Evolutionary conservation across 139 green algal genomes (phyloP).

Genomic region (Auxenochlorella pyrenoidosa): DNA sequence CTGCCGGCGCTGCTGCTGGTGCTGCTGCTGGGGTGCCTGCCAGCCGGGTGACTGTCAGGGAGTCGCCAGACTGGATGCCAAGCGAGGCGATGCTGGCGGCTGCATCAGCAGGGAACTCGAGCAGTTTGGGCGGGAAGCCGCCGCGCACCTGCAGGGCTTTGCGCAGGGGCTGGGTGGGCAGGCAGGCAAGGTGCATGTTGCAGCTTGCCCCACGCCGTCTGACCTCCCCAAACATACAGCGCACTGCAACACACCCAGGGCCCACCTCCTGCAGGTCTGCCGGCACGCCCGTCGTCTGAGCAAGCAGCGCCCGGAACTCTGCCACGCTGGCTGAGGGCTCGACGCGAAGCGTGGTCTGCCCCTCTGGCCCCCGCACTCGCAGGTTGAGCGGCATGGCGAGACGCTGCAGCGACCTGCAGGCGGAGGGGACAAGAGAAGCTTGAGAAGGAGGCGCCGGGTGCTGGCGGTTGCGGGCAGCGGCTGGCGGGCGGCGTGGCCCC

Average conservation of each 20-base stretch:
- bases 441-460: neutral
- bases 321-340: constrained; percentile 36
- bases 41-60: constrained; percentile 57
- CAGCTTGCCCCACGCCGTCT: too few relatives aligned
- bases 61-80: constrained; percentile 65
- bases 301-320: constrained; percentile 59
- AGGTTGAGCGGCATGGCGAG: constrained; percentile 13
- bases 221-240: too few relatives aligned
- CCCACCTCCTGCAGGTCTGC: constrained; percentile 52
- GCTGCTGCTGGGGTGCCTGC: constrained; percentile 4
- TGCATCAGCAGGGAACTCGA: constrained; percentile 30
- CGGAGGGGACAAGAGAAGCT: neutral
- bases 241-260: too few relatives aligned
- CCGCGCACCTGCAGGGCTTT: constrained; percentile 43
- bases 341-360: constrained; percentile 44
- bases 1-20: neutral
- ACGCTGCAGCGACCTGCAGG: neutral
- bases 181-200: too few relatives aligned
- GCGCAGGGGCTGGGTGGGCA: too few relatives aligned
- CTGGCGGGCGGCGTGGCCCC: neutral
- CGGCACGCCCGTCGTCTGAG: constrained; percentile 55
- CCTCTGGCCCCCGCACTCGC: constrained; percentile 40
- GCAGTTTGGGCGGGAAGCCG: constrained; percentile 71
- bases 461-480: neutral
- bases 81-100: constrained; percentile 33